Conservation (phyloP, 352 stramenopile species). For the Lagenidium giganteum region DNA sequence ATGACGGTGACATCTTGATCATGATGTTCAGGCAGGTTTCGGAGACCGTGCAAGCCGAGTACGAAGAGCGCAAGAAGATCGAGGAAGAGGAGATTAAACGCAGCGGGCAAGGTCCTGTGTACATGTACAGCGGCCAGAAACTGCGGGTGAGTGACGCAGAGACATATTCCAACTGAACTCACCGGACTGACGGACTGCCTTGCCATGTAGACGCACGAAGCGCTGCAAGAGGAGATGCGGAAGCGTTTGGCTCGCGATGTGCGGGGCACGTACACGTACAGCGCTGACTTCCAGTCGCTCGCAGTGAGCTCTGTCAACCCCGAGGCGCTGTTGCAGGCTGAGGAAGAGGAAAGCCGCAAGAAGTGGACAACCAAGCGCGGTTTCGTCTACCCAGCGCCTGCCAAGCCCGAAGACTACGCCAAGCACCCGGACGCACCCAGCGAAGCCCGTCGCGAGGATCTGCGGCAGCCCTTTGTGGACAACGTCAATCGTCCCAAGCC, state of each 20-base stretch:
- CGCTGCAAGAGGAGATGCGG: conserved; percentile 77
- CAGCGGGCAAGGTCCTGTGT: conserved; percentile 33
- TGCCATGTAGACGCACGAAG: conserved; percentile 66
- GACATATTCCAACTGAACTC: too few relatives aligned
- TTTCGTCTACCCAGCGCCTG: conserved; percentile 84
- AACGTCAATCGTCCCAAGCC: conserved; percentile 72
- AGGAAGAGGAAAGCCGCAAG: conserved; percentile 36
- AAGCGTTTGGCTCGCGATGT: conserved; percentile 46
- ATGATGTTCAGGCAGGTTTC: conserved; percentile 19
- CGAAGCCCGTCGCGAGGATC: conserved; percentile 75
- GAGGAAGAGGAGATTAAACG: conserved; percentile 18
- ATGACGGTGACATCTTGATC: neutral
- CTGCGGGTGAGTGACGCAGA: conserved; percentile 58
- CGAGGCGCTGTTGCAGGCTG: conserved; percentile 41
- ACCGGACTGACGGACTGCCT: too few relatives aligned
- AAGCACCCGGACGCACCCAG: conserved; percentile 65
- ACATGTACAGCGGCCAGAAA: conserved; percentile 87
- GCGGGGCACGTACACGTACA: conserved; percentile 83
- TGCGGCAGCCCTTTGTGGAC: conserved; percentile 79
- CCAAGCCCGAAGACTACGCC: conserved; percentile 61
- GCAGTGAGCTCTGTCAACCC: conserved; percentile 77
- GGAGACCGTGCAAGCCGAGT: conserved; percentile 24
- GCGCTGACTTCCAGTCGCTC: conserved; percentile 83
- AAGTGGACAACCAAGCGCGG: conserved; percentile 83
- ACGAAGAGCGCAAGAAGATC: conserved; percentile 34